These are phyloP conservation scores for Aspergillus intermedius DNA, from an alignment of 2,329 filamentous ascomycete genomes.

Conservation along the genomic window DNA sequence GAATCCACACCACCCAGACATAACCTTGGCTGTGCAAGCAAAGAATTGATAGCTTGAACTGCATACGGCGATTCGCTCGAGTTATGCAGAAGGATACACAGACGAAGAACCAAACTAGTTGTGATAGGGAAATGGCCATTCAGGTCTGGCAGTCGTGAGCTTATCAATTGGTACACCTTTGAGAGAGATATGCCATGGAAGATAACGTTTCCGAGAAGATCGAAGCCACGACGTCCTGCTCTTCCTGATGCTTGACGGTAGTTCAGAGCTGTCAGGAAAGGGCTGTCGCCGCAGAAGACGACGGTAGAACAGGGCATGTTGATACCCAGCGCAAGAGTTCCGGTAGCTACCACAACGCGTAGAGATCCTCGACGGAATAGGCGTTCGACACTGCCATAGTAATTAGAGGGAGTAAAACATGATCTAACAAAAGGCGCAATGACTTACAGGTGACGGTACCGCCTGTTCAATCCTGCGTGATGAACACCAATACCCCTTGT, in stretches of 20 bases:
- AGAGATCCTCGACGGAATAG: constrained; percentile 56
- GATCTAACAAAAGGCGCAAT: constrained; percentile 9
- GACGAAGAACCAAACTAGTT: constrained; percentile 62
- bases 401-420: neutral
- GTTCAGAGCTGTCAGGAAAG: constrained; percentile 67
- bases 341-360: constrained; percentile 66
- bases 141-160: constrained; percentile 65
- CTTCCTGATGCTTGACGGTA: constrained; percentile 71
- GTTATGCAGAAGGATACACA: constrained; percentile 61
- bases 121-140: constrained; percentile 74
- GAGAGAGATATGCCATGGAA: constrained; percentile 60
- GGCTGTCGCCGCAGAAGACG: constrained; percentile 66
- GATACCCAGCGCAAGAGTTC: constrained; percentile 69
- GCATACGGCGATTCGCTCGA: constrained; percentile 60
- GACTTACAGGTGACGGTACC: constrained; percentile 60
- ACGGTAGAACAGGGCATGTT: constrained; percentile 82
- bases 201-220: constrained; percentile 72
- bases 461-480: constrained; percentile 72
- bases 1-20: constrained; percentile 64
- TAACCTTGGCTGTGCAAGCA: constrained; percentile 63
- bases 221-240: constrained; percentile 73
- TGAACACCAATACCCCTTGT: constrained; percentile 67
- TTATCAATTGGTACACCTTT: constrained; percentile 63
- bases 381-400: constrained; percentile 43
- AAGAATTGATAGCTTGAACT: constrained; percentile 54